Base-by-base conservation (phyloP, 305 asterid species). In the Fraxinus floribunda region DNA sequence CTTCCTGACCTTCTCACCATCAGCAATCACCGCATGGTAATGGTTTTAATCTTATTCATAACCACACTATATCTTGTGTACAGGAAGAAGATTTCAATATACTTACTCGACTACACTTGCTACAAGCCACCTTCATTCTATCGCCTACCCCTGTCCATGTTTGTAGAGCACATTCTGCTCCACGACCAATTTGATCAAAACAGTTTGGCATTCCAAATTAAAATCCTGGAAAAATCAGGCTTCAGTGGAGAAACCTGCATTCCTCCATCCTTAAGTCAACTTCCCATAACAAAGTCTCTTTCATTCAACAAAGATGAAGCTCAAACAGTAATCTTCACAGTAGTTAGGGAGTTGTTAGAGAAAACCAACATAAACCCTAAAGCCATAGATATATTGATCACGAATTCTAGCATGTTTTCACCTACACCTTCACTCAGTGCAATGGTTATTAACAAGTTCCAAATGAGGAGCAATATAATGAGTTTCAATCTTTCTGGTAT, bases 401-500 rank as follows among this genome's bases (percentile, higher is more conserved):
- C 76, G 5, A 83, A 85, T 34, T 83, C 84, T 1, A 52, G 90
- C 32, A 57, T 81, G 57, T 84, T 83, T 60, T 82, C 82, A 66
- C 84, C 88, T 32, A 78, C 84, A n/a, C 90, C 90, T 38, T 87
- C 90, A 46, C 77, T 85, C 0, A 64, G 80, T 29, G 41, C 90
- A 10, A 79, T 87, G 84, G 75, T 85, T n/a, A 84, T 87, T 0
- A 87, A 87, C 32, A 60, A 77, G 83, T 85, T 83, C 77, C 18
- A 34, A 26, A 77, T 87, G 84, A 85, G 90, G 64, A 87, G 87
- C 88, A 83, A 87, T 46, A 75, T 87, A 55, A 83, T 60, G 84
- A 80, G 87, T 15, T 85, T 80, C 75, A 87, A 84, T 72, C 88
- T 87, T 29, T 83, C 89, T 4, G 90, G 88, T 13, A 88, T 88